These are phyloP conservation scores for Cyclotella distinguenda DNA, from an alignment of 108 stramenopile genomes.

Conservation along the genomic window DNA sequence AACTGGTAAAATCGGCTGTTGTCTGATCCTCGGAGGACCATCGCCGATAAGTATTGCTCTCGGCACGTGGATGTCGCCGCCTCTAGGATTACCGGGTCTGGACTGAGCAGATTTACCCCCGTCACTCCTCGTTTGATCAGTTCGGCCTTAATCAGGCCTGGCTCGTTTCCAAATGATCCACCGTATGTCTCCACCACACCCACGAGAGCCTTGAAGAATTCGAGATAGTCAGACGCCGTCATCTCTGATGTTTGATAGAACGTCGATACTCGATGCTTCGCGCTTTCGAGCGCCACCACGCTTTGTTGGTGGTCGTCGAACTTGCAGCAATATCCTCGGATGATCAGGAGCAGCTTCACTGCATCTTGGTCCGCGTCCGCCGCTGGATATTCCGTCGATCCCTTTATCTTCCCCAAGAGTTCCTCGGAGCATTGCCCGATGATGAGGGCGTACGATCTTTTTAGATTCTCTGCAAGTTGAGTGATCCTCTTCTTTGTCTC, in stretches of 20 bases:
- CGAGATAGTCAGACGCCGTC: background rate
- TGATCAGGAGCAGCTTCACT: conserved; percentile 1
- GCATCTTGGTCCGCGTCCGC: background rate
- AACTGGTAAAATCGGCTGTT: background rate
- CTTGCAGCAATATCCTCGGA: conserved; percentile 6
- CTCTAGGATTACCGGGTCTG: no score
- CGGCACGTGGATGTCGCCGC: background rate
- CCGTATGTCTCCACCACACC: conserved; percentile 14
- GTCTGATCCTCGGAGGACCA: background rate
- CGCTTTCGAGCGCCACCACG: background rate
- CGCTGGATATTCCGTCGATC: background rate
- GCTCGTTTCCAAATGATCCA: background rate
- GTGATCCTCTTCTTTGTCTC: no score
- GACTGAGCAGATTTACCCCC: background rate
- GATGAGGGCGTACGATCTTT: background rate
- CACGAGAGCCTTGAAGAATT: background rate
- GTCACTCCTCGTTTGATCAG: background rate
- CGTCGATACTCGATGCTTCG: background rate
- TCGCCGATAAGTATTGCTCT: background rate
- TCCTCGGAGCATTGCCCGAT: no score
- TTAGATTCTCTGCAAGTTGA: no score
- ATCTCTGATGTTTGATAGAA: background rate
- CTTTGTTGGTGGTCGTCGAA: conserved; percentile 14
- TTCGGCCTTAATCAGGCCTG: background rate
- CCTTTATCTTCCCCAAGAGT: no score